These are phyloP conservation scores for Starmera amethionina DNA, from an alignment of 805 yeast species.

Conservation along the genomic window DNA sequence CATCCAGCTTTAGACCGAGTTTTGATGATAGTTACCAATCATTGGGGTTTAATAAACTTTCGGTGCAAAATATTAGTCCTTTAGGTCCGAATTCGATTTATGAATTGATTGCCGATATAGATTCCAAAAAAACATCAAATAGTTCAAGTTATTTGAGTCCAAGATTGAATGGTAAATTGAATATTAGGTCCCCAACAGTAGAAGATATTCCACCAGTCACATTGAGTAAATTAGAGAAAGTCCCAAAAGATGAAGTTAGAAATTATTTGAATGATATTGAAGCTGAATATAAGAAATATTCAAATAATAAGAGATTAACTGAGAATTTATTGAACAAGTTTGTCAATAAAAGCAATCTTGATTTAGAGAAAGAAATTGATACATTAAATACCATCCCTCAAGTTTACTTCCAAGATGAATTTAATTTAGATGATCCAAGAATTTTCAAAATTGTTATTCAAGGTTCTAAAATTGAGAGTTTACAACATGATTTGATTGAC, in stretches of 20 bases:
- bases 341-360: slow-evolving; percentile 5
- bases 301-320: slow-evolving; percentile 32
- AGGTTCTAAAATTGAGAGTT: slow-evolving; percentile 36
- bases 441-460: slow-evolving; percentile 68
- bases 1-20: slow-evolving; percentile 20
- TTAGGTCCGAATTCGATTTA: slow-evolving; percentile 69
- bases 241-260: slow-evolving; percentile 32
- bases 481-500: slow-evolving; percentile 60
- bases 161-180: slow-evolving; percentile 26
- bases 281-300: slow-evolving; percentile 34
- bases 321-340: slow-evolving; percentile 17
- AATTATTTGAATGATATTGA: slow-evolving; percentile 34
- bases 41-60: slow-evolving; percentile 30
- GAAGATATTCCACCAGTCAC: slow-evolving; percentile 80
- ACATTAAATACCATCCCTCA: slow-evolving; percentile 46
- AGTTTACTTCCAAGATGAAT: slow-evolving; percentile 56
- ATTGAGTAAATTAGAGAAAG: slow-evolving; percentile 41
- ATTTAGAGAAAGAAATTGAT: slow-evolving; percentile 14
- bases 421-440: slow-evolving; percentile 83
- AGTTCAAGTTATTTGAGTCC: slow-evolving; percentile 11
- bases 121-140: slow-evolving; percentile 25
- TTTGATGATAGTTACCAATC: slow-evolving; percentile 26
- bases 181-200: slow-evolving; percentile 58
- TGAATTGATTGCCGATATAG: slow-evolving; percentile 59
- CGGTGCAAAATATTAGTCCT: slow-evolving; percentile 36